Evolutionary conservation across 208 protist species (phyloP), one percentile per base, ranked within the genome.

Genomic region (Trypanosoma caninum): DNA sequence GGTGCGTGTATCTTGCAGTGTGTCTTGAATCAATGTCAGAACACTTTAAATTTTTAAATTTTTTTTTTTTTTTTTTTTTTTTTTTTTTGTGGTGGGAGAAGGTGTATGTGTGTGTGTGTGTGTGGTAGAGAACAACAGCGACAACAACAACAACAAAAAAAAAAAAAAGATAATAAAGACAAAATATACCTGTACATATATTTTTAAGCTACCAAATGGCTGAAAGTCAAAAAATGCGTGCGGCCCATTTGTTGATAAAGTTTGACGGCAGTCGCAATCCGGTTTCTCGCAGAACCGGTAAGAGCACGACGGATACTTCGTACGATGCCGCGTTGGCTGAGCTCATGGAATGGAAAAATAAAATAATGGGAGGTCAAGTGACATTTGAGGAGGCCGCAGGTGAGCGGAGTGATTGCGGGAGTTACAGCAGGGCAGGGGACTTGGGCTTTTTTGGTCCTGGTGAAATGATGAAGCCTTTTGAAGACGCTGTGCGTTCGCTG

Each of bases 381-480:
- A 74, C 61, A 37, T 97, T 97, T 53, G 90, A 85, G 54, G 81
- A 93, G 13, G 81, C 89, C 3, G 91, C 91, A 10, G 57, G 47
- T 8, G 60, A 85, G 69, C 83, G 89, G 75, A 94, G 85, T 65
- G 94, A 97, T 74, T 97, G 94, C 71, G 79, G 84, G 34, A 94
- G 84, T 57, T 94, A 78, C 59, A 71, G 61, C 31, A 76, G 71
- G 20, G 74, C 76, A 44, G 94, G 94, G 10, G 91, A 97, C 64
- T 72, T 97, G 33, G 89, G 89, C 54, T 68, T 57, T 30, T 97
- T 97, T 65, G 86, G 82, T 13, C 82, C 74, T 1, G 94, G 94
- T 2, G 77, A 95, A 75, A 97, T 97, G 94, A 95, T 97, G 89
- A 92, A 93, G 69, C 78, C 92, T 1, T 97, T 97, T 55, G 94